Evolutionary conservation across 768 basidiomycete genomes (phyloP), one percentile per base, ranked within the genome.

Genomic region (Cystobasidium tubakii): DNA sequence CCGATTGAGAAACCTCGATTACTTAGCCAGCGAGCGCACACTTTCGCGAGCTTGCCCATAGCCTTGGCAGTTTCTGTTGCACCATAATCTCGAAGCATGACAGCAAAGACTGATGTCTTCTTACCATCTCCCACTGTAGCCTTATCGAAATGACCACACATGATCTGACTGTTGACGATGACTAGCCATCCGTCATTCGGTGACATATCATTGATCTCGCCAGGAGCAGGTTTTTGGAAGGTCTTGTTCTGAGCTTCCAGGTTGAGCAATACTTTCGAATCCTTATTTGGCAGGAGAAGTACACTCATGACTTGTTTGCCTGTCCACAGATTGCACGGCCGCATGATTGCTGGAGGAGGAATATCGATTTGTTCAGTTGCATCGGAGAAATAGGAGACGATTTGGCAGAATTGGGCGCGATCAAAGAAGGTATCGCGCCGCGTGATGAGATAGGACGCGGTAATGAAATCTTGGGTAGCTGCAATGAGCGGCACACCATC

Each of bases 91-190:
- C 95, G 85, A 83, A 97, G 86, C 77, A 99, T 98, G 54, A 97
- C 91, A 76, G 95, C 95, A 79, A 98, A 99, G 53, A 99, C 92
- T 1, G 93, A 96, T 80, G 97, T 98, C 85, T 99, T 98, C 86
- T 99, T 99, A 66, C 96, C 96, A 77, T 91, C 90, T 67, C 96
- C 96, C 1, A 98, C 89, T 0, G 92, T 97, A 19, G 91, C 90
- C 83, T 99, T 99, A 83, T 99, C 96, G 88, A 98, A 95, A 19
- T 92, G 90, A 54, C 96, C 96, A 78, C 94, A 97, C 92, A 98
- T 99, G 78, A 99, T 92, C 82, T 99, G 94, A 79, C 90, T 92
- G 81, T 98, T 99, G 75, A 93, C 88, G 69, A 99, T 87, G 55
- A 99, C 96, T 31, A 99, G 86, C 88, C 91, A 98, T 0, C 95